These are phyloP conservation scores for Scedosporium aurantiacum DNA, from an alignment of 2,329 filamentous ascomycete genomes.

Conservation along the genomic window DNA sequence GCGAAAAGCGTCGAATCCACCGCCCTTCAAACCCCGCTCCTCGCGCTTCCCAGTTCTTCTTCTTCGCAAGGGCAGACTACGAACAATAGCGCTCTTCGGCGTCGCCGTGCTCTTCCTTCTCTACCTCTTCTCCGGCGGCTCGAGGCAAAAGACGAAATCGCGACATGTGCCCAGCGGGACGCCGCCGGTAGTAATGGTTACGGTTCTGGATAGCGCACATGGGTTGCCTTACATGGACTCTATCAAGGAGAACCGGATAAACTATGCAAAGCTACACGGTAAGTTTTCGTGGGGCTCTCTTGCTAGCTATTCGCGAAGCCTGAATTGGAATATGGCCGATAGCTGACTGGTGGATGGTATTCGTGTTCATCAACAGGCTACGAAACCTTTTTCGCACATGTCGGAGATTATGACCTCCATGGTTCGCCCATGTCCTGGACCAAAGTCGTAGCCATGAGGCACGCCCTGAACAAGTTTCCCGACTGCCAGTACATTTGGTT, in stretches of 20 bases:
- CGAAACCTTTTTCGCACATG: slow-evolving; percentile 67
- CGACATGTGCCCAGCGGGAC: slow-evolving; percentile 37
- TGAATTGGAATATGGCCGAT: background rate
- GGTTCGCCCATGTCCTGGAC: slow-evolving; percentile 56
- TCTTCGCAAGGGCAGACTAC: slow-evolving; percentile 51
- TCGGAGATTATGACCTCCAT: slow-evolving; percentile 62
- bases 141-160: slow-evolving; percentile 7
- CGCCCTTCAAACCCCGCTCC: slow-evolving; percentile 55
- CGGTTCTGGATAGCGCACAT: slow-evolving; percentile 52
- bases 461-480: slow-evolving; percentile 73
- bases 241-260: slow-evolving; percentile 70
- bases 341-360: background rate
- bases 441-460: slow-evolving; percentile 73
- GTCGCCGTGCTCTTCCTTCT: slow-evolving; percentile 47
- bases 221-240: slow-evolving; percentile 56
- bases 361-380: slow-evolving; percentile 50
- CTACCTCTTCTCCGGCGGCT: slow-evolving; percentile 40
- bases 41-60: slow-evolving; percentile 33
- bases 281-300: slow-evolving; percentile 18
- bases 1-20: slow-evolving; percentile 69
- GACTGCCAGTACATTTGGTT: slow-evolving; percentile 76
- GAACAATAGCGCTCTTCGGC: slow-evolving; percentile 43
- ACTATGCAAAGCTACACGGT: slow-evolving; percentile 85
- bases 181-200: slow-evolving; percentile 67
- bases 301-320: background rate